These are phyloP conservation scores for Colletotrichum orchidophilum DNA, from an alignment of 2,329 filamentous ascomycete genomes.

Conservation along the genomic window DNA sequence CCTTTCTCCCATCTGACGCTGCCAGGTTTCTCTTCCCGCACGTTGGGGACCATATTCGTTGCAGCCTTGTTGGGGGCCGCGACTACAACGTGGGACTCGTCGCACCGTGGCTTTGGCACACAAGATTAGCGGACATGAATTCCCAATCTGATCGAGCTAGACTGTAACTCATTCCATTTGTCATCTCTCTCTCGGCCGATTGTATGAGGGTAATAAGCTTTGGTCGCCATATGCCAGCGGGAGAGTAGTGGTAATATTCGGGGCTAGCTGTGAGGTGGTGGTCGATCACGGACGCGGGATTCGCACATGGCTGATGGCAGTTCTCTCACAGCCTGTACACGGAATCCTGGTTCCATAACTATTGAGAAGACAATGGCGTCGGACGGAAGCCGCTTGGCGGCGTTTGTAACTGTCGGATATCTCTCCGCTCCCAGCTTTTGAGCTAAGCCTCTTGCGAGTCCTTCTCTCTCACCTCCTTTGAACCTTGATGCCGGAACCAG, in stretches of 20 bases:
- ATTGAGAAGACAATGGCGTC: constrained; percentile 4
- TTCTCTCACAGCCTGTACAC: constrained; percentile 8
- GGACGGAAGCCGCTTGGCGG: constrained; percentile 26
- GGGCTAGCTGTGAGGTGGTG: not conserved
- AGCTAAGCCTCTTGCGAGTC: not conserved
- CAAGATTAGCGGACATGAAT: constrained; percentile 32
- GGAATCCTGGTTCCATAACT: not conserved
- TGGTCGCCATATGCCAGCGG: constrained; percentile 11
- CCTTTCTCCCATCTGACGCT: not conserved
- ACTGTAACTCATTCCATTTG: constrained; percentile 1
- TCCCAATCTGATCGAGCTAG: constrained; percentile 24
- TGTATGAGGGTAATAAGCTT: constrained; percentile 25
- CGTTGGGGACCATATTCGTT: not conserved
- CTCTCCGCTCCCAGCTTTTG: constrained; percentile 21
- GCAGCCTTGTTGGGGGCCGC: not conserved
- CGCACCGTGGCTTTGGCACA: constrained; percentile 20
- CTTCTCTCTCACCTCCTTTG: constrained; percentile 8
- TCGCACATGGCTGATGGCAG: constrained; percentile 10
- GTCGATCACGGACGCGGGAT: constrained; percentile 20
- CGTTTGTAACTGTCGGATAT: constrained; percentile 30
- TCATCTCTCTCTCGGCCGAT: constrained; percentile 28
- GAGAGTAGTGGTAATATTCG: constrained; percentile 1
- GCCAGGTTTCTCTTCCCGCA: not conserved
- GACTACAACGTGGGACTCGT: constrained; percentile 13
- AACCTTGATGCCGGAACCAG: constrained; percentile 33